Evolutionary conservation across 306 rosid species (phyloP).

Genomic region (Hippophae gyantsensis): DNA sequence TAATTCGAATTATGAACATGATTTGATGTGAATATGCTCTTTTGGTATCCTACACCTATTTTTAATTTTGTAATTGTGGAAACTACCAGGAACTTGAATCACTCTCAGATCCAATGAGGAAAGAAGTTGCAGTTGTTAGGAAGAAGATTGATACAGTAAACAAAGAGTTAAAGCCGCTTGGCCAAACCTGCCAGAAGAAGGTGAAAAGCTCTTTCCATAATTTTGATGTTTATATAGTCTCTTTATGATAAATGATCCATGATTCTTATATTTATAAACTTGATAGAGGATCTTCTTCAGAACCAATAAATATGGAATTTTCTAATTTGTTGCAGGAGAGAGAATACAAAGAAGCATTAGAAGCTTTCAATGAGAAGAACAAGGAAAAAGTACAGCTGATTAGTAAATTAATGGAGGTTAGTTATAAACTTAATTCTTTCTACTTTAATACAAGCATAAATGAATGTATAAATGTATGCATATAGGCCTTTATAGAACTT

Average conservation of each 20-base stretch:
- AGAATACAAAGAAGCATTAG: constrained; percentile 91
- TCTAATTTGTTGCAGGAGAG: constrained; percentile 47
- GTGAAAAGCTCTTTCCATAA: constrained; percentile 22
- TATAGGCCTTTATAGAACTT: no score
- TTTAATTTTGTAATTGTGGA: constrained; percentile 2
- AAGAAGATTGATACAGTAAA: constrained; percentile 79
- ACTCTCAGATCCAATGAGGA: constrained; percentile 90
- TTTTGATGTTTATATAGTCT: background rate
- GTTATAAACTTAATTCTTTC: background rate
- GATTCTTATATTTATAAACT: no score
- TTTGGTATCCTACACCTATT: background rate
- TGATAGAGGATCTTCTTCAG: no score
- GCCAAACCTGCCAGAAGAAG: constrained; percentile 92
- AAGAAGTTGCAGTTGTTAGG: constrained; percentile 70
- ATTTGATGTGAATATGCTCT: no score
- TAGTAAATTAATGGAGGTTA: constrained; percentile 69
- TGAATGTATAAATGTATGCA: no score
- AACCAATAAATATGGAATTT: constrained; percentile 1
- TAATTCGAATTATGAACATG: no score
- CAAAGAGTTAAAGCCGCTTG: constrained; percentile 97
- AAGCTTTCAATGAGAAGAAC: constrained; percentile 88
- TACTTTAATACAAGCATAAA: background rate
- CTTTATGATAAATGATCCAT: no score
- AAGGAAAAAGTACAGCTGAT: constrained; percentile 81
- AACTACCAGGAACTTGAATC: constrained; percentile 74